phyloP scores from a whole-genome alignment of 2,329 filamentous ascomycete species.

The Dactylellina parvicollis region DNA sequence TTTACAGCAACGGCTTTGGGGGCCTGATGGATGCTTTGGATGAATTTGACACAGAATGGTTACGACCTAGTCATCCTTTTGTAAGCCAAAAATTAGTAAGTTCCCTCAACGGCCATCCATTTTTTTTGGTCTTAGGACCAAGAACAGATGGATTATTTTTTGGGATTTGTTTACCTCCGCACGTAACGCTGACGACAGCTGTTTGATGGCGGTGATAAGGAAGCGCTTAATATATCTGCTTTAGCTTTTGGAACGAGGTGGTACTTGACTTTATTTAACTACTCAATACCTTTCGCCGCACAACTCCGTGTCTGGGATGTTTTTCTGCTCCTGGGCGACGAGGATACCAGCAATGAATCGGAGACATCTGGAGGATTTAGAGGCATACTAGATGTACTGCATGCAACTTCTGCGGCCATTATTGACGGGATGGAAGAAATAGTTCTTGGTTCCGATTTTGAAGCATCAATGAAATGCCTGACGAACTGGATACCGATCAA shows the following conservation, averaged over 20 bases:
- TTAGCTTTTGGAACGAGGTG: conserved; percentile 96
- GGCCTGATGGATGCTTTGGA: conserved; percentile 85
- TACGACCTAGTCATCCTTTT: conserved; percentile 71
- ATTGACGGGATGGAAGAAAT: conserved; percentile 91
- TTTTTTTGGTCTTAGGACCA: neutral
- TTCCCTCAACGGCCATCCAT: conserved; percentile 54
- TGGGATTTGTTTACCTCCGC: neutral
- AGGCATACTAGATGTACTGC: conserved; percentile 82
- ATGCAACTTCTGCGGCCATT: conserved; percentile 87
- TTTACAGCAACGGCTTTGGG: conserved; percentile 85
- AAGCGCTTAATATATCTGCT: conserved; percentile 80
- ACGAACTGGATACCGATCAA: conserved; percentile 94
- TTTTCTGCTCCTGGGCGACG: conserved; percentile 86
- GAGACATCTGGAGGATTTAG: conserved; percentile 62
- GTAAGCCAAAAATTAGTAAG: conserved; percentile 82
- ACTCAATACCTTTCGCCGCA: conserved; percentile 91
- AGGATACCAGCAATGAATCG: conserved; percentile 64
- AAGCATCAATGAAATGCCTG: conserved; percentile 96
- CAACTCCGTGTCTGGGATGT: conserved; percentile 98
- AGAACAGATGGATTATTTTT: neutral
- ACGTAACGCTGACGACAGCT: neutral
- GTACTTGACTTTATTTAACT: conserved; percentile 98
- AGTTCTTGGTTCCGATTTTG: conserved; percentile 90
- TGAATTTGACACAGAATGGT: conserved; percentile 87
- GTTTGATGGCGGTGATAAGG: conserved; percentile 61